Conservation (phyloP, 129 eudicot genomes). For the Escallonia rubra region DNA sequence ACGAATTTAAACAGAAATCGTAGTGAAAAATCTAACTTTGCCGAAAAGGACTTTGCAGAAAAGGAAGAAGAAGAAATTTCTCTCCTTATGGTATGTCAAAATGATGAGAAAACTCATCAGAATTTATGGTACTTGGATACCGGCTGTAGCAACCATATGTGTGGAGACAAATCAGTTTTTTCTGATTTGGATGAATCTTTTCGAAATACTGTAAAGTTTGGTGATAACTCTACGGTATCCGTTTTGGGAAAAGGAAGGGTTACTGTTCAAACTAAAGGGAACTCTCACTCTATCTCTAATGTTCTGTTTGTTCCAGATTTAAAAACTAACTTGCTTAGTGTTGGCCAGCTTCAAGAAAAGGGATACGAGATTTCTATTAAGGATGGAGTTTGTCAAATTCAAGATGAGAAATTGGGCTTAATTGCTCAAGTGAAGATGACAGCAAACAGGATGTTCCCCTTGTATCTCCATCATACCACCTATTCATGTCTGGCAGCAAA, state of each 20-base stretch:
- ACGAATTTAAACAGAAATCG: no score
- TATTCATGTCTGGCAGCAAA: no score
- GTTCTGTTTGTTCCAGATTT: not conserved
- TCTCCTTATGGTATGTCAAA: not conserved
- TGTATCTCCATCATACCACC: not conserved
- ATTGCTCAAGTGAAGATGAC: not conserved
- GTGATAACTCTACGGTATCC: not conserved
- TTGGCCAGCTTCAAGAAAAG: not conserved
- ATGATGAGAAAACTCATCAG: not conserved
- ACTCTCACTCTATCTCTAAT: not conserved
- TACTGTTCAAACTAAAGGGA: not conserved
- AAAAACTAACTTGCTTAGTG: constrained; percentile 2
- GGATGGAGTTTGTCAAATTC: not conserved
- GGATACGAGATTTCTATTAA: not conserved
- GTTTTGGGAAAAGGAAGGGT: constrained; percentile 2
- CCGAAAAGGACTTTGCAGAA: not conserved
- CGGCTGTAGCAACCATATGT: constrained; percentile 15
- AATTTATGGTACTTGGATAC: constrained; percentile 2
- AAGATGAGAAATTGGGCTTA: not conserved
- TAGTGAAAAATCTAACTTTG: not conserved
- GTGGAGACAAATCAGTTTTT: constrained; percentile 1
- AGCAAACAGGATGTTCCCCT: not conserved
- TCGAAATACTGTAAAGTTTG: not conserved
- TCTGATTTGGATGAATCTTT: not conserved
- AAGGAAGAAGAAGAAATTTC: not conserved